Percentiles rank a stretch among this genome's conserved stretches.
Conservation (phyloP, 2,329 filamentous ascomycete genomes). For the Diaporthe sp. region DNA sequence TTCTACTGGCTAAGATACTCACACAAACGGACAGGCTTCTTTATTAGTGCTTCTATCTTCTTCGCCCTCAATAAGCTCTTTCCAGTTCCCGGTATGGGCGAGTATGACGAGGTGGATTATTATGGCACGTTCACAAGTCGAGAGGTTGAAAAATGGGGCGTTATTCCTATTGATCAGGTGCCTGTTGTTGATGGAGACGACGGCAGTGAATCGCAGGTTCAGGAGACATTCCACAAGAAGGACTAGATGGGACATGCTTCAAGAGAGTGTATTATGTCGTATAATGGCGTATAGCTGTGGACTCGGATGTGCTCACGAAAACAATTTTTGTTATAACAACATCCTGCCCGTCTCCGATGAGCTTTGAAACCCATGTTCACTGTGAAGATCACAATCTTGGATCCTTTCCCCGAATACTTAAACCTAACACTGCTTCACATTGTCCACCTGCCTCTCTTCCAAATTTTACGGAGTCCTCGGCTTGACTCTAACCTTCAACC, state of each 20-base stretch:
- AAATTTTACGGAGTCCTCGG: slow-evolving; percentile 41
- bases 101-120: slow-evolving; percentile 54
- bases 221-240: slow-evolving; percentile 28
- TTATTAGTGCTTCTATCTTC: slow-evolving; percentile 45
- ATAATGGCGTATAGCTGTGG: too few relatives aligned
- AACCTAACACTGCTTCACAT: neutral
- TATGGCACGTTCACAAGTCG: slow-evolving; percentile 56
- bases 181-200: slow-evolving; percentile 12
- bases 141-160: slow-evolving; percentile 49
- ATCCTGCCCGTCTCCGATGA: neutral
- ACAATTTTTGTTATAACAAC: neutral
- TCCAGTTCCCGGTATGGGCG: slow-evolving; percentile 50
- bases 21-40: slow-evolving; percentile 46
- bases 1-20: neutral
- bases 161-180: slow-evolving; percentile 16
- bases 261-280: neutral
- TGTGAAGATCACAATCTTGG: too few relatives aligned
- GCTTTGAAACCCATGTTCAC: too few relatives aligned
- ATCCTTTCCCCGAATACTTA: too few relatives aligned
- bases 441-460: neutral
- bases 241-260: neutral
- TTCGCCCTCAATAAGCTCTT: slow-evolving; percentile 49
- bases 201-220: slow-evolving; percentile 24
- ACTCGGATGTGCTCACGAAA: too few relatives aligned
- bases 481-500: slow-evolving; percentile 56